Percentiles rank a stretch among this genome's conserved stretches.
Conservation (phyloP, 805 yeast genomes). For the Saccharomycopsis malanga region DNA sequence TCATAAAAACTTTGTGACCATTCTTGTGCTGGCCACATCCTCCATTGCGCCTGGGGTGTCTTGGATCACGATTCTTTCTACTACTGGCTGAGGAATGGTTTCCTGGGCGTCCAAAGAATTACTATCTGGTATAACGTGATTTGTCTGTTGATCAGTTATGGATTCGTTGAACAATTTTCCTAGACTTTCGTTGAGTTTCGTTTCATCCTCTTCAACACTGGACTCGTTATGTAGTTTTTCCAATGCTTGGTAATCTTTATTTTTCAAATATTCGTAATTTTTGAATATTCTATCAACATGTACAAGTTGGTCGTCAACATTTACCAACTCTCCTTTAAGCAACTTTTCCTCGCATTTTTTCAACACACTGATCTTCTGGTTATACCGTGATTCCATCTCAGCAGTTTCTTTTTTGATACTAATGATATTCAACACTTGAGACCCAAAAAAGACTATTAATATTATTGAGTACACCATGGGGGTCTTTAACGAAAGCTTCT, state of each 20-base stretch:
- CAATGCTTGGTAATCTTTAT: slow-evolving; percentile 16
- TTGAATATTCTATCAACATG: slow-evolving; percentile 23
- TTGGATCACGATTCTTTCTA: slow-evolving; percentile 28
- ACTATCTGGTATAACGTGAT: not conserved
- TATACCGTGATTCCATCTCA: slow-evolving; percentile 34
- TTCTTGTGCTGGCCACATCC: slow-evolving; percentile 33
- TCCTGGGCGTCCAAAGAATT: not conserved
- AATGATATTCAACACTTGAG: slow-evolving; percentile 41
- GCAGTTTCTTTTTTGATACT: slow-evolving; percentile 34
- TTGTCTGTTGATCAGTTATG: not conserved
- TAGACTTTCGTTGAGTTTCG: not conserved
- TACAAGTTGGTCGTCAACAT: slow-evolving; percentile 34
- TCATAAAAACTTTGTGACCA: slow-evolving; percentile 33
- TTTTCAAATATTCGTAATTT: slow-evolving; percentile 13
- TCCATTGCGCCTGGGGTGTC: slow-evolving; percentile 35
- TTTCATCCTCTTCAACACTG: not conserved
- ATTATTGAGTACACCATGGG: slow-evolving; percentile 34
- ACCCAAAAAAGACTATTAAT: slow-evolving; percentile 38
- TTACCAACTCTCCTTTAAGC: slow-evolving; percentile 33
- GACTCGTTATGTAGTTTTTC: slow-evolving; percentile 4
- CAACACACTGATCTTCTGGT: slow-evolving; percentile 33
- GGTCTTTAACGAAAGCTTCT: no score
- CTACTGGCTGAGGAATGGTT: slow-evolving; percentile 24
- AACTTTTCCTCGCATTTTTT: slow-evolving; percentile 34
- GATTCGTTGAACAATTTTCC: not conserved